Evolutionary conservation across 164 flowering plant species (phyloP).

Genomic region (Aristolochia contorta): DNA sequence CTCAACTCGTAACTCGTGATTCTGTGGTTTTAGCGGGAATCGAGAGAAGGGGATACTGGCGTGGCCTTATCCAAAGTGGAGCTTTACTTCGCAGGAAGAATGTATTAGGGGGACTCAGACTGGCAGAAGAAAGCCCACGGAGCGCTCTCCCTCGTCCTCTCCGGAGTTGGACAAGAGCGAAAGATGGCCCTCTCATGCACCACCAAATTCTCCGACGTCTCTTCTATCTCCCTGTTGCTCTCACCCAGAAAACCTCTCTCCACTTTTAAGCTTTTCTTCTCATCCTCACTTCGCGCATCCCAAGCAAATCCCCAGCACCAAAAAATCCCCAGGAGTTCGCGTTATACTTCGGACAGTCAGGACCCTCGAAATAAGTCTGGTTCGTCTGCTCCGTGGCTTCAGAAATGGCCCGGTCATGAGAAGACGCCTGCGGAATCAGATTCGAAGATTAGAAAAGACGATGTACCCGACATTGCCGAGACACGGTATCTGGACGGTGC

Average conservation of each 20-base stretch:
- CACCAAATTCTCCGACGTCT: slow-evolving; percentile 33
- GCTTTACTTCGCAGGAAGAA: too few species aligned
- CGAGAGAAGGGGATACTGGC: too few species aligned
- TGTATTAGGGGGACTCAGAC: too few species aligned
- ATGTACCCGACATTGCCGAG: slow-evolving; percentile 5
- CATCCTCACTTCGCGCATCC: slow-evolving; percentile 19
- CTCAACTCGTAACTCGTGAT: too few species aligned
- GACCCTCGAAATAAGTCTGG: neutral
- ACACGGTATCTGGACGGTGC: slow-evolving; percentile 15
- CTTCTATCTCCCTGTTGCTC: slow-evolving; percentile 20
- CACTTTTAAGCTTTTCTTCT: slow-evolving; percentile 24
- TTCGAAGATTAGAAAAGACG: neutral
- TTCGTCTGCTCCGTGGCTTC: slow-evolving; percentile 27
- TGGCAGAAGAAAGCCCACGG: too few species aligned
- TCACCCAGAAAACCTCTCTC: slow-evolving; percentile 20
- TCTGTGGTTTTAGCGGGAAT: too few species aligned
- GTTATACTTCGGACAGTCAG: slow-evolving; percentile 9
- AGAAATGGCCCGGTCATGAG: slow-evolving; percentile 32
- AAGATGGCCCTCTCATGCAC: slow-evolving; percentile 17
- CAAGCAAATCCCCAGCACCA: neutral
- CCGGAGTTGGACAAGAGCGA: too few species aligned
- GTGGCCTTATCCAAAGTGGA: too few species aligned
- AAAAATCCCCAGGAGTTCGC: slow-evolving; percentile 3
- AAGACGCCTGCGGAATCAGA: neutral
- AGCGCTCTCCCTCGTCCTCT: too few species aligned